Evolutionary conservation across 1,139 yeast species (phyloP).

Genomic region (Suhomyces chickasaworum): DNA sequence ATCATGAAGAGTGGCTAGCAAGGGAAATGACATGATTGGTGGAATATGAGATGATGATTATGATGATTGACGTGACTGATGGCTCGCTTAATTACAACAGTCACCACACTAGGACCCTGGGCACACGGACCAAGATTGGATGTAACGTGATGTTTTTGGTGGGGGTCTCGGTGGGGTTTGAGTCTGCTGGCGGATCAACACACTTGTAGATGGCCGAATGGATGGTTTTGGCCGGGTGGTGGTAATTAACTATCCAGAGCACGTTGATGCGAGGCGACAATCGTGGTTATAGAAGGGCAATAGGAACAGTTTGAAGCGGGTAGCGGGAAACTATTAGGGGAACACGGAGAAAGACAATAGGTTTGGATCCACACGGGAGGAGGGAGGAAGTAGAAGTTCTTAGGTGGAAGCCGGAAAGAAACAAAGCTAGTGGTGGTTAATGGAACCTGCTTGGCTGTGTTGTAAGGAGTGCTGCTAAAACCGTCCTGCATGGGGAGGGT

Average conservation of each 20-base stretch:
- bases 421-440: neutral
- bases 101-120: neutral
- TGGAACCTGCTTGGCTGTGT: neutral
- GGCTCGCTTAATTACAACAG: neutral
- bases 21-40: constrained; percentile 8
- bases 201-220: neutral
- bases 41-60: neutral
- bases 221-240: neutral
- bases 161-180: no score
- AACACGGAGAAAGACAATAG: no score
- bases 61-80: neutral
- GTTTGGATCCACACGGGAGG: no score
- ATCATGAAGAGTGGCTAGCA: constrained; percentile 13
- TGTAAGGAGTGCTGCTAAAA: constrained; percentile 1
- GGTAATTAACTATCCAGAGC: neutral
- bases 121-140: neutral
- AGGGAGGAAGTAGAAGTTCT: neutral
- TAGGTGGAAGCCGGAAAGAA: neutral
- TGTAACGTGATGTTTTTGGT: no score
- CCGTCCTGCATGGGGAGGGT: neutral
- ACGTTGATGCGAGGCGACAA: neutral
- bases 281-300: neutral
- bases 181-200: neutral
- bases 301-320: neutral
- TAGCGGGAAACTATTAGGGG: no score